Percentiles rank a stretch among this genome's conserved stretches.
Evolutionary conservation across 352 stramenopile species (phyloP).

Genomic region (Globisporangium carolinianum): DNA sequence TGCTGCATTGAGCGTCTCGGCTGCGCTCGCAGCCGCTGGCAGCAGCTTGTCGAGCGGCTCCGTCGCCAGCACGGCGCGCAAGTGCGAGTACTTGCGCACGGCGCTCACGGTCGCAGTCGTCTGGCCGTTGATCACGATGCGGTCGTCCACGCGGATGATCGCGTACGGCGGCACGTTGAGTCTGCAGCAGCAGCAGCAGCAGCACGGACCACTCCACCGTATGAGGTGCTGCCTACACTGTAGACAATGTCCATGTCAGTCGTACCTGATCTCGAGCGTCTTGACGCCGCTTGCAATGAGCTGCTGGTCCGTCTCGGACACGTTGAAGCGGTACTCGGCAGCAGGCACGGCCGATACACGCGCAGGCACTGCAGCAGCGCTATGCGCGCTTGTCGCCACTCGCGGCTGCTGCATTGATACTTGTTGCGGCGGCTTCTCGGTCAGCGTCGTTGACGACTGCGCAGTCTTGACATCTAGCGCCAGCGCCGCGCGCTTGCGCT

Average conservation of each 20-base stretch:
- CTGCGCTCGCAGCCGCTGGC: slow-evolving; percentile 9
- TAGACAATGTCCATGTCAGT: background rate
- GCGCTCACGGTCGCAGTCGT: slow-evolving; percentile 31
- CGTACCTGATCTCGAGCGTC: slow-evolving; percentile 58
- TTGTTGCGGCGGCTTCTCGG: slow-evolving; percentile 12
- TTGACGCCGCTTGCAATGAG: slow-evolving; percentile 45
- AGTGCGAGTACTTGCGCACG: slow-evolving; percentile 53
- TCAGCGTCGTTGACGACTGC: background rate
- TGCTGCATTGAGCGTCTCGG: slow-evolving; percentile 10
- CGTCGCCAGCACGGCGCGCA: slow-evolving; percentile 44
- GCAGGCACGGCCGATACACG: slow-evolving; percentile 16
- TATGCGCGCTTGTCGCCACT: slow-evolving; percentile 5
- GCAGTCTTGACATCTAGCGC: background rate
- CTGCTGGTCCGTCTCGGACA: slow-evolving; percentile 30
- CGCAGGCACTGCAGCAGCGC: background rate
- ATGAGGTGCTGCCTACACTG: no score
- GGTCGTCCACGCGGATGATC: slow-evolving; percentile 60
- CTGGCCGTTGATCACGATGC: slow-evolving; percentile 54
- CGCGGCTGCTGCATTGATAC: background rate
- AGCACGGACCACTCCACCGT: background rate
- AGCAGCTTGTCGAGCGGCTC: slow-evolving; percentile 45
- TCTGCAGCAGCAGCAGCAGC: slow-evolving; percentile 8
- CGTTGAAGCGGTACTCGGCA: slow-evolving; percentile 52
- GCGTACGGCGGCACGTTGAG: slow-evolving; percentile 63
- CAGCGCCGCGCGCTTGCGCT: slow-evolving; percentile 6